Base-by-base conservation (phyloP, 108 stramenopile genomes). In the Skeletonema grethae region DNA sequence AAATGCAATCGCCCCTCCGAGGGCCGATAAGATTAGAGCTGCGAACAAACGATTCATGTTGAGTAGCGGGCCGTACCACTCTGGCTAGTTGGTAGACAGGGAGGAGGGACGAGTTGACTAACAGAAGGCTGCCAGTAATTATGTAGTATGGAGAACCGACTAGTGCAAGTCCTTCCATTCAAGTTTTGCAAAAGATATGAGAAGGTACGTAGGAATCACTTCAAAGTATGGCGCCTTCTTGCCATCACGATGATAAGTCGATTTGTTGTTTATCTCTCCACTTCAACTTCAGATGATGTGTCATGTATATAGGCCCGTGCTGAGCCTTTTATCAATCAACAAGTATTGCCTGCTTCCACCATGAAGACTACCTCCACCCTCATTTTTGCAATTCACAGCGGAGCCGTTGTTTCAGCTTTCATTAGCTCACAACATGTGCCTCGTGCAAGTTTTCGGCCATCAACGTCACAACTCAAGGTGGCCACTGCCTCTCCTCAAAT, bases 401-500 rank as follows among this genome's bases (percentile, higher is more conserved):
- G 50, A 24, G 20, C 50, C 7, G 50, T 53, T 0, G 20, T 53
- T 9, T 7, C 18, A 53, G 20, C 50, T 53, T 53, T 53, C 20
- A 9, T 53, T 9, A 53, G 7, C 50, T 16, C 50, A 53, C 50
- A 53, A 53, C 20, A 53, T 9, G 22, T 53, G 50, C 22, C 20
- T 53, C 50, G 22, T 22, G 8, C 20, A 9, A 53, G 15, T 3
- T 10, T 43, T 43, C n/a, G n/a, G 15, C 15, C 50, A 22, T 53
- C 22, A 8, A 20, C 50, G 8, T 53, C 50, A 53, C 46, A 48
- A 20, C 22, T 53, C 1, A 24, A 53, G 50, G 50, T 53, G 50
- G 50, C 50, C 18, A 53, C 50, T 53, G 22, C 22, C 7, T 22
- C 22, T 43, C 78, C 61, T 62, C 55, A 58, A 61, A 38, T 80